phyloP scores from a whole-genome alignment of 495 filamentous ascomycete species.

The Tuber indicum region DNA sequence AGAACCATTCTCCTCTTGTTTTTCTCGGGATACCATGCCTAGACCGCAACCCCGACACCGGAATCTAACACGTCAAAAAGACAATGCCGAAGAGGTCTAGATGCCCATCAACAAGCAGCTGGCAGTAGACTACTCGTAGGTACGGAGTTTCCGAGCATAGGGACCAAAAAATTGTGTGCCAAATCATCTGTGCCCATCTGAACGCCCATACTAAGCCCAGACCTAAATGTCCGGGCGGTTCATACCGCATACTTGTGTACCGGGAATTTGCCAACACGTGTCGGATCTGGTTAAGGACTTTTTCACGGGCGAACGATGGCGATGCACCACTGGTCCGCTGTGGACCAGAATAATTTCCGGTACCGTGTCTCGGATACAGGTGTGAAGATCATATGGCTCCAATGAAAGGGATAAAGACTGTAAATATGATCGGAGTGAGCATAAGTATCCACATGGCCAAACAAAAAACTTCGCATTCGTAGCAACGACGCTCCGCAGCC shows the following conservation, averaged over 20 bases:
- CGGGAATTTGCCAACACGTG: neutral
- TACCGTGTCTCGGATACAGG: neutral
- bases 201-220: no score
- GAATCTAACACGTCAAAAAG: neutral
- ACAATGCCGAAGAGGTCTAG: neutral
- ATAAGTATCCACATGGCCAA: no score
- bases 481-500: no score
- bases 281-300: neutral
- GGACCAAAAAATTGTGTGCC: no score
- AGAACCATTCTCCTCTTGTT: neutral
- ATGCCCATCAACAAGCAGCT: neutral
- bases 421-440: neutral
- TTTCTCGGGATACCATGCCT: neutral
- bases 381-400: neutral
- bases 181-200: no score
- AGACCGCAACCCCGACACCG: neutral
- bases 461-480: no score
- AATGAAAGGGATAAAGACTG: neutral
- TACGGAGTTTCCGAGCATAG: no score
- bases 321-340: neutral
- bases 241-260: no score
- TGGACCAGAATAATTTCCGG: neutral
- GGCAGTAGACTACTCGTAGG: no score
- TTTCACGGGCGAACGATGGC: neutral
- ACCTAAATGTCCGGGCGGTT: no score